Evolutionary conservation across 2,329 filamentous ascomycete species (phyloP).

Genomic region (Madurella mycetomatis): DNA sequence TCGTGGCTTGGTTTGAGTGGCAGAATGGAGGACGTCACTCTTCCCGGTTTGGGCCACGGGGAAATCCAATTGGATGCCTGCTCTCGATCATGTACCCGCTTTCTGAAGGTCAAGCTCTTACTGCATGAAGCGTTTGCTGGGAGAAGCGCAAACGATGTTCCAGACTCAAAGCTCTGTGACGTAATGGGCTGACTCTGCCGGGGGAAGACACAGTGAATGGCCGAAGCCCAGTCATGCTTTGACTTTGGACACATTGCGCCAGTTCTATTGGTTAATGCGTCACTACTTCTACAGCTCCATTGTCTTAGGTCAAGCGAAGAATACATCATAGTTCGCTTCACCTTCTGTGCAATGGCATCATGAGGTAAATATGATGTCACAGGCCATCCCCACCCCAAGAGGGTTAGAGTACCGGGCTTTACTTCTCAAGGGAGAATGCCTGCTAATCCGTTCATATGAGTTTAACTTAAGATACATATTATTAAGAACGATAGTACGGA

Average conservation of each 20-base stretch:
- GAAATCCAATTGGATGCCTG: background rate
- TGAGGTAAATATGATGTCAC: background rate
- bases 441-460: no score
- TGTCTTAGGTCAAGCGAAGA: background rate
- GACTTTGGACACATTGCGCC: background rate
- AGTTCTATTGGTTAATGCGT: background rate
- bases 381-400: no score
- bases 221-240: background rate
- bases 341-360: background rate
- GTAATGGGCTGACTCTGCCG: constrained; percentile 2
- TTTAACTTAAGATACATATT: no score
- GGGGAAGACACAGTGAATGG: background rate
- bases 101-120: background rate
- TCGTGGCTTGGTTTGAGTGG: background rate
- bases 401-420: no score
- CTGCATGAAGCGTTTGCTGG: background rate
- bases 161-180: constrained; percentile 10
- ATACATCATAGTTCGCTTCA: background rate
- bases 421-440: no score
- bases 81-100: background rate
- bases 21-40: constrained; percentile 18
- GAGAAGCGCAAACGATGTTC: constrained; percentile 7
- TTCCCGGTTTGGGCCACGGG: constrained; percentile 3
- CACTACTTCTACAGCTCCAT: background rate
- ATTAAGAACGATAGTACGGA: no score